Conservation (phyloP, 305 asterid species). For the Andrographis paniculata region DNA sequence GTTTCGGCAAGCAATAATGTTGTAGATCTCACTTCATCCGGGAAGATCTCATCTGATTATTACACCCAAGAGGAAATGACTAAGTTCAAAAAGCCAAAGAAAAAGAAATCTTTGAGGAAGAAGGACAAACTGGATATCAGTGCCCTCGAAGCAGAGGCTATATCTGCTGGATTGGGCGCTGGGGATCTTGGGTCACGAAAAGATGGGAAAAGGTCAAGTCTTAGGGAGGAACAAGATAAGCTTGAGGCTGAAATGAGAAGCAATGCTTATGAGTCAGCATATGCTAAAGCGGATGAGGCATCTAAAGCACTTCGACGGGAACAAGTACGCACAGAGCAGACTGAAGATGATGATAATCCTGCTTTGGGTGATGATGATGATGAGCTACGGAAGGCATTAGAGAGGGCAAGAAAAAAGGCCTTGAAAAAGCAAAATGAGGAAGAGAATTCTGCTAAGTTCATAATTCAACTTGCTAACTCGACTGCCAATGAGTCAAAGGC, state of each 20-base stretch:
- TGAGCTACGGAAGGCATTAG: constrained; percentile 79
- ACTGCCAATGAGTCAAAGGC: constrained; percentile 27
- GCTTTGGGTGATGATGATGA: constrained; percentile 85
- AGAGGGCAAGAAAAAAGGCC: constrained; percentile 79
- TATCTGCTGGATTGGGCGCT: constrained; percentile 72
- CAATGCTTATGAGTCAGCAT: constrained; percentile 69
- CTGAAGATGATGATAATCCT: constrained; percentile 54
- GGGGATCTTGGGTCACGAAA: constrained; percentile 85
- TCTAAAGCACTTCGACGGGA: constrained; percentile 77
- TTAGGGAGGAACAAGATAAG: constrained; percentile 68
- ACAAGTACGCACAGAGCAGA: constrained; percentile 20
- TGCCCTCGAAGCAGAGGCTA: constrained; percentile 92
- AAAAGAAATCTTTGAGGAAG: constrained; percentile 85
- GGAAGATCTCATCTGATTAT: constrained; percentile 65
- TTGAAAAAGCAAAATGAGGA: constrained; percentile 50
- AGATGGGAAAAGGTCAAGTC: constrained; percentile 52
- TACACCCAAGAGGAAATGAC: constrained; percentile 82
- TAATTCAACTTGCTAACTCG: constrained; percentile 46
- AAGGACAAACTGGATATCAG: constrained; percentile 73
- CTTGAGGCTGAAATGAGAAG: constrained; percentile 69
- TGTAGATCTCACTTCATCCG: constrained; percentile 57
- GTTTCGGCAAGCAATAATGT: constrained; percentile 33
- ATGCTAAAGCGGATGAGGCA: constrained; percentile 82
- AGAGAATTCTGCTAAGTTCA: constrained; percentile 37
- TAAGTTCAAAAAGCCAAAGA: constrained; percentile 84